Percentiles rank a stretch among this genome's conserved stretches.
phyloP scores from a whole-genome alignment of 305 asterid genomes.

The Rubia balearica region DNA sequence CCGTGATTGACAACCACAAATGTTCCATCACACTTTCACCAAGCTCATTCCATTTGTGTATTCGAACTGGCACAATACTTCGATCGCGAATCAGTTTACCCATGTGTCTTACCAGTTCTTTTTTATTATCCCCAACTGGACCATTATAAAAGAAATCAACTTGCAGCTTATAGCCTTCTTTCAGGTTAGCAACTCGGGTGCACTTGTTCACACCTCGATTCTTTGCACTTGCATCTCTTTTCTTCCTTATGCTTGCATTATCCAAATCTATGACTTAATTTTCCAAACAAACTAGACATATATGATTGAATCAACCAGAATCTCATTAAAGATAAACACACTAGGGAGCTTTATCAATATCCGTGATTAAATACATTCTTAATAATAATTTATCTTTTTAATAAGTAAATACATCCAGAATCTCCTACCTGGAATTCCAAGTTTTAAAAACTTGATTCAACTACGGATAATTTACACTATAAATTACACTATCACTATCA shows the following conservation, averaged over 20 bases:
- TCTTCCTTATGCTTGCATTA: background rate
- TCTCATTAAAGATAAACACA: too few species aligned
- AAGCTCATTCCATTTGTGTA: background rate
- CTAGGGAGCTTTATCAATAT: too few species aligned
- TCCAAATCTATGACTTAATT: too few species aligned
- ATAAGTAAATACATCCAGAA: too few species aligned
- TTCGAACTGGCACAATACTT: background rate
- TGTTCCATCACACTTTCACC: background rate
- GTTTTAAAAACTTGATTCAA: too few species aligned
- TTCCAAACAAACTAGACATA: too few species aligned
- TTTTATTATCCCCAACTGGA: background rate
- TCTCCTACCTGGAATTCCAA: too few species aligned
- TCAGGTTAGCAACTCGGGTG: background rate
- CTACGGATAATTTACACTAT: too few species aligned
- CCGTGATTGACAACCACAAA: background rate
- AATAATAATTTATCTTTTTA: too few species aligned
- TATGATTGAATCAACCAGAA: too few species aligned
- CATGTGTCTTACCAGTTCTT: background rate
- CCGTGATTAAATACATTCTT: too few species aligned
- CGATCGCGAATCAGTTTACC: background rate
- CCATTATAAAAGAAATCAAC: background rate
- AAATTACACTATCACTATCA: too few species aligned
- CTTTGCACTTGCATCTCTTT: background rate
- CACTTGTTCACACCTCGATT: background rate
- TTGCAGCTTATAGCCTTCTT: background rate